Base-by-base conservation (phyloP, 768 basidiomycete species). In the Dacryopinax spathularia region DNA sequence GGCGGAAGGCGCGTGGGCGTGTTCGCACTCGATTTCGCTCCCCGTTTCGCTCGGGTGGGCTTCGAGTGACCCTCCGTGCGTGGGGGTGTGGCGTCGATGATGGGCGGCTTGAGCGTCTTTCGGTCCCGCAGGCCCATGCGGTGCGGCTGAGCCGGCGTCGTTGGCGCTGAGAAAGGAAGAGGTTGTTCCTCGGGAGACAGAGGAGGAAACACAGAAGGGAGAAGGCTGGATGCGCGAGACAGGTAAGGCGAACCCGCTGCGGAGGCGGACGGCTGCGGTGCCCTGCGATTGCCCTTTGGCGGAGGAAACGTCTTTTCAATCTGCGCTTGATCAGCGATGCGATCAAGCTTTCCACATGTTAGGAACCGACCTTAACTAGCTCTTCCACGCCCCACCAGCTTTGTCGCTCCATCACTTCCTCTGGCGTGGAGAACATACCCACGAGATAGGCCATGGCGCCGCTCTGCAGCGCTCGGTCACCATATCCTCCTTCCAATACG, bases 401-500 rank as follows among this genome's bases (percentile, higher is more conserved):
- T 25, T 64, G 62, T 4, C 39, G 61, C 37, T 73, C 66, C n/a
- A 70, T 74, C 9, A 68, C 66, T 7, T 70, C 60, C 5, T 60
- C 60, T 36, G 36, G 35, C 37, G 13, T 25, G 44, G 76, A 79
- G 1, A 77, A 77, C 22, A 97, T 74, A 2, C 93, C 94, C 6
- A 77, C 75, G 1, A 95, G 72, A 71, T 92, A 88, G 0, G 91
- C 88, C 81, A 92, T 83, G 0, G 86, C 80, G 0, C 88, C 95
- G 66, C 88, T 91, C 5, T 78, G 84, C 62, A 98, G 77, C 0
- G 95, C 93, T 5, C 87, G 81, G 72, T 97, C 92, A 68, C 89
- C 90, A 70, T 97, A 97, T 0, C 94, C 95, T 0, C 95, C 95
- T 75, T 99, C 95, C 1, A 99, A 82, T 0, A 97, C 89, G 68